Evolutionary conservation across 805 yeast species (phyloP).

Genomic region (Nakazawaea wyomingensis): DNA sequence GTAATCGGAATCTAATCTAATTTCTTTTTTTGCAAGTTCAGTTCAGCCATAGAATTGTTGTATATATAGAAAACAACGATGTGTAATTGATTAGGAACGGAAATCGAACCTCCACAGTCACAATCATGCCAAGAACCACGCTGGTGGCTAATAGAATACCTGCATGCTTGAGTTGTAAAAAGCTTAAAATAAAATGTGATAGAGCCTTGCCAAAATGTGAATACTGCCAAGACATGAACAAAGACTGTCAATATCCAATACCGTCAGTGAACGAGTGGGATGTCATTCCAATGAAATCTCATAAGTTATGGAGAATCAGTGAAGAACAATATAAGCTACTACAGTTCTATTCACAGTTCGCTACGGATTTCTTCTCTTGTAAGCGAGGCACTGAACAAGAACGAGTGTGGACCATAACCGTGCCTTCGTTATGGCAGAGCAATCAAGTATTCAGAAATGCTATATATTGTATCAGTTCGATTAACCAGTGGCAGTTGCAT

Average conservation of each 20-base stretch:
- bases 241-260: slow-evolving; percentile 3
- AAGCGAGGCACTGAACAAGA: neutral
- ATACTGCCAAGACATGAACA: slow-evolving; percentile 5
- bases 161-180: slow-evolving; percentile 7
- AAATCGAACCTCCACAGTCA: neutral
- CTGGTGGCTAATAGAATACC: neutral
- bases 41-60: neutral
- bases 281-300: neutral
- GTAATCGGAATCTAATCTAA: neutral
- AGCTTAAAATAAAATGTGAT: slow-evolving; percentile 9
- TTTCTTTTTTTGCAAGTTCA: neutral
- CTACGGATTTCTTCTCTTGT: neutral
- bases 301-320: neutral
- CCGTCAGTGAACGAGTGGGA: neutral
- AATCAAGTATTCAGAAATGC: neutral
- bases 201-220: slow-evolving; percentile 4
- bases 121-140: neutral
- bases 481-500: neutral
- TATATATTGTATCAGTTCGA: slow-evolving; percentile 6
- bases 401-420: neutral
- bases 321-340: neutral
- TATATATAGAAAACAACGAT: no score
- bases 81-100: neutral
- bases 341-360: neutral
- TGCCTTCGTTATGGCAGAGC: slow-evolving; percentile 4